These are phyloP conservation scores for Trichoderma brevicompactum DNA, from an alignment of 2,329 filamentous ascomycete species.

Conservation along the genomic window DNA sequence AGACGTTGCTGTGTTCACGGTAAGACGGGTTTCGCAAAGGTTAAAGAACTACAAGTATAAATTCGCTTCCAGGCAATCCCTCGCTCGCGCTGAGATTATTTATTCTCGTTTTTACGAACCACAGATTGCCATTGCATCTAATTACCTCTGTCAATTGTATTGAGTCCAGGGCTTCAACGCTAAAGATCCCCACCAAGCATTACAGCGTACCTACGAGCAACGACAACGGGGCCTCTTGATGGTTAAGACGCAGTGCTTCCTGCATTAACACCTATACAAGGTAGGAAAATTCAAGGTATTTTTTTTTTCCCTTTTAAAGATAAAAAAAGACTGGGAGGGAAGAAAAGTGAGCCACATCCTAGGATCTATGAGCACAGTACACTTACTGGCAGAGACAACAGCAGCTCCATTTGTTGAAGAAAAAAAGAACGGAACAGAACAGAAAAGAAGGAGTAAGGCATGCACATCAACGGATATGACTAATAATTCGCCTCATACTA, in stretches of 20 bases:
- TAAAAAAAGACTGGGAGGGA: background rate
- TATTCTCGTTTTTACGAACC: background rate
- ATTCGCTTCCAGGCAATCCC: background rate
- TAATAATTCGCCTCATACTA: background rate
- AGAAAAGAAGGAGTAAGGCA: conserved; percentile 13
- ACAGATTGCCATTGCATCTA: background rate
- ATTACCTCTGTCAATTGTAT: background rate
- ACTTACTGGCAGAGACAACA: background rate
- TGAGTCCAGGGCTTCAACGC: background rate
- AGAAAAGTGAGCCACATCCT: too few relatives aligned
- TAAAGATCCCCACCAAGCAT: background rate
- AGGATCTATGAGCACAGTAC: background rate
- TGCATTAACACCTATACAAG: background rate
- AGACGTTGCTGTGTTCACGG: background rate
- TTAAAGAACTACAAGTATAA: conserved; percentile 4
- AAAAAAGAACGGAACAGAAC: background rate
- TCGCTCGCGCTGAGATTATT: background rate
- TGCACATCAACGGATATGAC: background rate
- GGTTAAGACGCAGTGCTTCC: background rate
- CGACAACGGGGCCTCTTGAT: background rate
- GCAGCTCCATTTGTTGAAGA: background rate
- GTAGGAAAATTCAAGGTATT: too few relatives aligned
- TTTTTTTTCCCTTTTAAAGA: too few relatives aligned
- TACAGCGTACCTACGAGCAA: background rate
- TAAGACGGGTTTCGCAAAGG: conserved; percentile 10